Evolutionary conservation across 352 stramenopile species (phyloP), one percentile per base, ranked within the genome.

Genomic region (Pythium apleroticum): DNA sequence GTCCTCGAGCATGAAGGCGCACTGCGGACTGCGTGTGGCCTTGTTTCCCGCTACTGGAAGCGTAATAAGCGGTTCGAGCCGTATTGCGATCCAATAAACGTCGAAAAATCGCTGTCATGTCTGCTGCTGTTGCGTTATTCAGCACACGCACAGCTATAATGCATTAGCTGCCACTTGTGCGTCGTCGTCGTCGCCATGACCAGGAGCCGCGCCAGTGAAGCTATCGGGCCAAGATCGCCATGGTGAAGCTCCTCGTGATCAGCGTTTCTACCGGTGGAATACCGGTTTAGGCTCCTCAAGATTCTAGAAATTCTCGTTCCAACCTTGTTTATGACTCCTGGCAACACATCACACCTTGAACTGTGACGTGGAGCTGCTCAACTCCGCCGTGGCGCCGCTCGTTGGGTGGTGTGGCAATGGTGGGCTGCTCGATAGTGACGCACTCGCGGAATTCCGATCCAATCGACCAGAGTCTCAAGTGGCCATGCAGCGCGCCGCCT

Each of bases 401-500:
- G 53, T 53, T 73, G 66, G 57, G 55, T 68, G 66, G 60, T 66
- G 54, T 63, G 59, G 65, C 22, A 64, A 61, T 65, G 52, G 41
- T 57, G 43, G 46, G 33, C 19, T 48, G 8, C 4, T 37, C 14
- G 28, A 3, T 53, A 63, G 57, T 71, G 65, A 71, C 57, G 65
- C 65, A 71, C 30, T 54, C 65, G 52, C 28, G n/a, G 65, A 71
- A 71, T 71, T 71, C 43, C 46, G 52, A 60, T 61, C 49, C 22
- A 30, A 35, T 24, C 55, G 17, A 30, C 57, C n/a, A 28, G 28
- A 56, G 33, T 35, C 45, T 31, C 46, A 22, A 50, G 46, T 11
- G 11, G 19, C 25, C 20, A 69, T 73, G 55, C 67, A 66, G 45
- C 61, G 57, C 57, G 48, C 45, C 46, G 66, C 45, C 19, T 48